Evolutionary conservation across 2,329 filamentous ascomycete genomes (phyloP).

Genomic region (Pestalotiopsis sp.): DNA sequence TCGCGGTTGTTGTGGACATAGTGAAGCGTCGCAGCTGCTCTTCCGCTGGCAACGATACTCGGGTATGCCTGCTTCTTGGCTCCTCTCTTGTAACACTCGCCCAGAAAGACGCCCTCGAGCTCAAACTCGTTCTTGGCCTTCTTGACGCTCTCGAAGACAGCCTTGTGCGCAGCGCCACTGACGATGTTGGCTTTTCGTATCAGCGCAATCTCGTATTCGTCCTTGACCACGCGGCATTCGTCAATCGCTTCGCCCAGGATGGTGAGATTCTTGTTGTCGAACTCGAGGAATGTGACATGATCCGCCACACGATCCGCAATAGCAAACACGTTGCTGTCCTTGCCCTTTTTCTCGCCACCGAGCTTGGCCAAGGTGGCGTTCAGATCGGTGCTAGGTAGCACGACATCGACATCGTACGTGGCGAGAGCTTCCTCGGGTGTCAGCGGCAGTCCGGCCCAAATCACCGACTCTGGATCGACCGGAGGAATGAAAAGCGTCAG

Average conservation of each 20-base stretch:
- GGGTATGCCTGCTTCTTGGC: constrained; percentile 85
- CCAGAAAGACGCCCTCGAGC: constrained; percentile 79
- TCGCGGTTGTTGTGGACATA: constrained; percentile 80
- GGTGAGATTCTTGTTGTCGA: constrained; percentile 62
- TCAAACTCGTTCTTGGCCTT: constrained; percentile 76
- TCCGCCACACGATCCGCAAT: constrained; percentile 79
- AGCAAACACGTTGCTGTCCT: constrained; percentile 64
- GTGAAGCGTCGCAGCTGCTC: constrained; percentile 82
- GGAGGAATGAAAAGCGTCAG: constrained; percentile 91
- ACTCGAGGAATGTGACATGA: constrained; percentile 70
- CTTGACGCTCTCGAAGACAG: constrained; percentile 62
- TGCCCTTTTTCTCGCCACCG: constrained; percentile 34
- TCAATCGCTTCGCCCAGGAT: constrained; percentile 66
- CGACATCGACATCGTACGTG: constrained; percentile 80
- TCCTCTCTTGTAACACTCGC: constrained; percentile 73
- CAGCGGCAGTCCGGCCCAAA: constrained; percentile 90
- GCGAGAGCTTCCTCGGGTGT: constrained; percentile 73
- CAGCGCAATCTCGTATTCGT: constrained; percentile 73
- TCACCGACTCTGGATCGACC: constrained; percentile 82
- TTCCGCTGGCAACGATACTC: constrained; percentile 80
- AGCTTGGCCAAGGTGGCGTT: constrained; percentile 68
- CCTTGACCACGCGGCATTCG: constrained; percentile 69
- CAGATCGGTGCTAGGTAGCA: constrained; percentile 71
- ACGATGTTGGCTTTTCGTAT: constrained; percentile 73
- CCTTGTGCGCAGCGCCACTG: constrained; percentile 67